Base-by-base conservation (phyloP, 169 alveolate genomes). In the Plasmodium gonderi region DNA sequence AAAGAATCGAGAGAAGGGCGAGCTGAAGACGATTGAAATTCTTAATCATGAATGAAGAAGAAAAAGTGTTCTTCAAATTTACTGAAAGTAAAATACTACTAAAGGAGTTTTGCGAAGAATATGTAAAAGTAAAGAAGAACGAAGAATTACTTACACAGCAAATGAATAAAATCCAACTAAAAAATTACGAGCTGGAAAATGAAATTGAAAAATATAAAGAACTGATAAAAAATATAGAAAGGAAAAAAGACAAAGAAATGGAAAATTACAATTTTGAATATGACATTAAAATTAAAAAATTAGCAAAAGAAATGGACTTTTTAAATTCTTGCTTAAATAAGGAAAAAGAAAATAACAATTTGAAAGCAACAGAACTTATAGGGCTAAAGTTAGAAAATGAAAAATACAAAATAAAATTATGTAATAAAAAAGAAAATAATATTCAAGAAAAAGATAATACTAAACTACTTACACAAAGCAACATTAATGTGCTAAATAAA, bases 31-130 rank as follows among this genome's bases (percentile, higher is more conserved):
- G n/a, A 23, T 31, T 7, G 20, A 1, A 36, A 74, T 3, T 44
- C 44, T 12, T 14, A 80, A 85, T 45, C 38, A 85, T 85, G 92
- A 85, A 85, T 45, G 87, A 85, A 26, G 92, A 85, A 75, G 89
- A 85, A 26, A 60, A 85, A 67, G 49, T 74, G 9, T 85, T 85
- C 40, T 85, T 74, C 68, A 74, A 54, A 51, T 85, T 85, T 75
- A 75, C 79, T 0, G 92, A 85, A 75, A 85, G 79, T 74, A 85
- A 85, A 75, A 54, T 51, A 9, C 92, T 85, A 65, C 79, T 85
- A 36, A 75, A 65, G 36, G 64, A 85, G 40, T 85, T 85, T 33
- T 72, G 89, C 12, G 89, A 85, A 29, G 72, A 85, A 3, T 85
- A 85, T 38, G 72, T 85, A 7, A 60, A 54, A 75, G 40, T 78